Conservation (phyloP, 768 basidiomycete species). For the Psilocybe cyanescens region DNA sequence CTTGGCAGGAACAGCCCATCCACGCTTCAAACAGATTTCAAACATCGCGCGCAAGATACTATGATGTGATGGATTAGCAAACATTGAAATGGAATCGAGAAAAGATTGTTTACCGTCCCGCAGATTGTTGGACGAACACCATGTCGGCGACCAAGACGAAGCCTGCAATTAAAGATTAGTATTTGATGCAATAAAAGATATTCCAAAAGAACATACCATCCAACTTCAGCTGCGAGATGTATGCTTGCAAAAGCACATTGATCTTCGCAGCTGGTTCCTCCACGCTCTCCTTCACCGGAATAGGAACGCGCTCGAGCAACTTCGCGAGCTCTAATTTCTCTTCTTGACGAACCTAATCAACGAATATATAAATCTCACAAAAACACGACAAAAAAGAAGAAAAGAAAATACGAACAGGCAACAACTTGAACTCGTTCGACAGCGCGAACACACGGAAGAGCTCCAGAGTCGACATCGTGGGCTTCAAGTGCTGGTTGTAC, state of each 20-base stretch:
- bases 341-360: conserved; percentile 69
- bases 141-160: conserved; percentile 89
- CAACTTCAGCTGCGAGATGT: conserved; percentile 91
- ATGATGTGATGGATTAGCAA: neutral
- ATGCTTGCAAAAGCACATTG: conserved; percentile 94
- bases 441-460: conserved; percentile 95
- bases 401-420: conserved; percentile 58
- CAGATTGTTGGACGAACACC: conserved; percentile 98
- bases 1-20: conserved; percentile 96
- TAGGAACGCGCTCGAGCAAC: conserved; percentile 91
- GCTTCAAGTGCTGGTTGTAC: conserved; percentile 91
- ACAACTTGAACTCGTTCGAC: conserved; percentile 92
- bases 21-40: conserved; percentile 96
- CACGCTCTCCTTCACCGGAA: conserved; percentile 95
- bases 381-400: neutral
- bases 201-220: conserved; percentile 55
- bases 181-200: neutral
- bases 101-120: conserved; percentile 68
- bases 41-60: conserved; percentile 95
- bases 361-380: conserved; percentile 10
- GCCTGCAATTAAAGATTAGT: conserved; percentile 38
- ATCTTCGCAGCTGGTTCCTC: conserved; percentile 98
- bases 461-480: conserved; percentile 87
- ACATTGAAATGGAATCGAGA: neutral
- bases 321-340: conserved; percentile 92